phyloP scores from a whole-genome alignment of 768 basidiomycete genomes.

The Kwoniella mangroviensis region DNA sequence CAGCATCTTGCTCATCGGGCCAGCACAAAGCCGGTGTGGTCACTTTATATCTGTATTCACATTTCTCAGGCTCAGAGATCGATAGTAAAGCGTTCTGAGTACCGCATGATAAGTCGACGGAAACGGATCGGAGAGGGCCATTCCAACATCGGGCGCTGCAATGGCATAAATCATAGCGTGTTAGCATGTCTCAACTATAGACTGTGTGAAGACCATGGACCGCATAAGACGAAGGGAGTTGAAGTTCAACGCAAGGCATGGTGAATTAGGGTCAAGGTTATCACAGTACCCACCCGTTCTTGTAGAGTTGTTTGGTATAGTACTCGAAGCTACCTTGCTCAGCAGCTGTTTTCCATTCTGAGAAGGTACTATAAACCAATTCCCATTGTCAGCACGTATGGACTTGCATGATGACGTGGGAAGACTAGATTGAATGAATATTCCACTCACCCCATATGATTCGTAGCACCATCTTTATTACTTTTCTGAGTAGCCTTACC shows the following conservation, averaged over 20 bases:
- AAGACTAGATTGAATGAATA: neutral
- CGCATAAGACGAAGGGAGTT: too few species aligned
- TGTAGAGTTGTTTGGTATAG: conserved; percentile 82
- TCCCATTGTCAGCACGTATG: neutral
- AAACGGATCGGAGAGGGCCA: conserved; percentile 84
- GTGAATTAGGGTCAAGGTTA: too few species aligned
- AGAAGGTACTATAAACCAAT: conserved; percentile 61
- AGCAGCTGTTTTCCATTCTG: conserved; percentile 75
- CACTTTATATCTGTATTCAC: conserved; percentile 86
- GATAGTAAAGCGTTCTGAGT: conserved; percentile 77
- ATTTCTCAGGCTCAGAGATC: conserved; percentile 90
- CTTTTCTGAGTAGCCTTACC: conserved; percentile 85
- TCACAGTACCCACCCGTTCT: conserved; percentile 53
- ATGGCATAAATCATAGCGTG: conserved; percentile 38
- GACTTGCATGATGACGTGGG: too few species aligned
- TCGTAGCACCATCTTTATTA: conserved; percentile 73
- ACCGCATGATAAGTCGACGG: conserved; percentile 78
- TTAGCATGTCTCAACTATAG: neutral
- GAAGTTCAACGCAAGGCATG: neutral
- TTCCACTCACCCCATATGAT: conserved; percentile 76
- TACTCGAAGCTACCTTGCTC: conserved; percentile 67
- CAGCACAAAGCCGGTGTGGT: conserved; percentile 83
- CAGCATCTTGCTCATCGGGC: conserved; percentile 35
- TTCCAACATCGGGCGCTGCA: conserved; percentile 91
- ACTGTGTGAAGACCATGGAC: neutral